These are phyloP conservation scores for Russula griseocarnosa DNA, from an alignment of 768 basidiomycete genomes.

Conservation along the genomic window DNA sequence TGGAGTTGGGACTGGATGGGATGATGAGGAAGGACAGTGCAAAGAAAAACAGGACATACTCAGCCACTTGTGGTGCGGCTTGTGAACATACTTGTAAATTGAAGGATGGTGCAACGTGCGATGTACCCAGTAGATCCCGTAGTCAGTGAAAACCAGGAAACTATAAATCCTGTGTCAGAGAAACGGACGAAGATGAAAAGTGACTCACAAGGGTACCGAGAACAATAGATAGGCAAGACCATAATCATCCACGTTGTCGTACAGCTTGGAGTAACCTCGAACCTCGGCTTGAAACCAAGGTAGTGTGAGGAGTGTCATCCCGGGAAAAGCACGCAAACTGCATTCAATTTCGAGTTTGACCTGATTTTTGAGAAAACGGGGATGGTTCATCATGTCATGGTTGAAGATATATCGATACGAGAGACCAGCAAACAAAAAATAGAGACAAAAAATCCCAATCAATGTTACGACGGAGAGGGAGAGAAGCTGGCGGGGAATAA, in stretches of 20 bases:
- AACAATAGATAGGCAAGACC: conserved; percentile 68
- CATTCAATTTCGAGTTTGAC: conserved; percentile 71
- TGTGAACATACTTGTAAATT: conserved; percentile 89
- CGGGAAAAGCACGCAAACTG: conserved; percentile 74
- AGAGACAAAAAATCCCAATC: conserved; percentile 77
- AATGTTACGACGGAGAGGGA: conserved; percentile 71
- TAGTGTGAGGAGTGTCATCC: conserved; percentile 77
- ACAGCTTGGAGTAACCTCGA: conserved; percentile 75
- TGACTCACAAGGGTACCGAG: conserved; percentile 63
- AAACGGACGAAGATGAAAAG: neutral
- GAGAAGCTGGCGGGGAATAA: conserved; percentile 70
- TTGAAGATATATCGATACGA: conserved; percentile 90
- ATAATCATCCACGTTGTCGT: conserved; percentile 73
- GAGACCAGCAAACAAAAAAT: conserved; percentile 82
- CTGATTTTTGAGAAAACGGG: conserved; percentile 88
- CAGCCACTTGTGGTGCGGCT: conserved; percentile 99
- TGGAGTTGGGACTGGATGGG: conserved; percentile 79
- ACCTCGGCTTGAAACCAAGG: conserved; percentile 96
- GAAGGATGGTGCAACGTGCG: conserved; percentile 79
- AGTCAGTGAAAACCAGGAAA: conserved; percentile 87
- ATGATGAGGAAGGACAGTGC: neutral
- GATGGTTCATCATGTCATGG: conserved; percentile 92
- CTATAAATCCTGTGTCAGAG: conserved; percentile 36
- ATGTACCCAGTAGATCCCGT: conserved; percentile 96
- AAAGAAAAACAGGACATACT: conserved; percentile 49